phyloP scores from a whole-genome alignment of 31 red algal genomes.

The Odonthalia washingtoniensis region DNA sequence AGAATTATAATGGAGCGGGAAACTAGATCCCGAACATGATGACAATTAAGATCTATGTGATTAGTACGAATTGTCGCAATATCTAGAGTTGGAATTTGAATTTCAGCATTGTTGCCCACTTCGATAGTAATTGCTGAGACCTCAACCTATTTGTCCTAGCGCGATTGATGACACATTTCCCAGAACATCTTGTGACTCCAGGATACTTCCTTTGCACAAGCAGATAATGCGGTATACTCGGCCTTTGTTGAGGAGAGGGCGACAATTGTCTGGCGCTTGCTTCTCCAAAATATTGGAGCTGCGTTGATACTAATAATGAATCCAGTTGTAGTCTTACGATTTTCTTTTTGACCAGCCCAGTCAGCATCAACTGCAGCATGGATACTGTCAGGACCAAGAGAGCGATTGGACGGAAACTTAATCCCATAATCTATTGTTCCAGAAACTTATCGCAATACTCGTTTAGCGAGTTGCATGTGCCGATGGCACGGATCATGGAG shows the following conservation, averaged over 20 bases:
- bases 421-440: conserved; percentile 4
- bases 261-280: conserved; percentile 25
- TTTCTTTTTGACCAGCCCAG: conserved; percentile 13
- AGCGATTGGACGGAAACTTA: too few species aligned
- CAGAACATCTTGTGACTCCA: background rate
- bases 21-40: conserved; percentile 1
- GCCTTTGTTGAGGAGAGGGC: conserved; percentile 12
- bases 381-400: background rate
- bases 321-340: conserved; percentile 28
- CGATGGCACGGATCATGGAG: conserved; percentile 1
- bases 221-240: conserved; percentile 36
- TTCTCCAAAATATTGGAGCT: conserved; percentile 29
- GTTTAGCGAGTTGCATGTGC: background rate
- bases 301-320: conserved; percentile 34
- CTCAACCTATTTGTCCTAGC: background rate
- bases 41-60: background rate
- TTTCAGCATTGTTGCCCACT: background rate
- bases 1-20: too few species aligned
- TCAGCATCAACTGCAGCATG: conserved; percentile 22
- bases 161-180: too few species aligned
- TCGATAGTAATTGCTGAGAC: background rate
- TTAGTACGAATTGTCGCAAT: background rate
- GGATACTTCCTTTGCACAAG: background rate
- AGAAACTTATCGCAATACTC: conserved; percentile 7
- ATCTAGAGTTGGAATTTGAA: background rate